Conservation (phyloP, 768 basidiomycete genomes). For the Tulasnella sp. region DNA sequence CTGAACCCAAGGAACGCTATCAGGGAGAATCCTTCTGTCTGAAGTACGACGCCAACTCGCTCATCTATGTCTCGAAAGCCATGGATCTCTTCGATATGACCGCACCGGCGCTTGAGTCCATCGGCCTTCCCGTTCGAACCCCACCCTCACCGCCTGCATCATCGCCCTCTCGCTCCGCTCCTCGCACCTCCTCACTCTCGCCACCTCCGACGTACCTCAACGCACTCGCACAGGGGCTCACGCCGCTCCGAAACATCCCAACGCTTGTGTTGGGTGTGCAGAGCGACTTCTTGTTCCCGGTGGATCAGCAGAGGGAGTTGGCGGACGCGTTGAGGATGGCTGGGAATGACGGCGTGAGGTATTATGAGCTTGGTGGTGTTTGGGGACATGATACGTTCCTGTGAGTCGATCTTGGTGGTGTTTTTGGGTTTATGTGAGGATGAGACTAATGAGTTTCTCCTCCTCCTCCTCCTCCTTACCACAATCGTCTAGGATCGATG, state of each 20-base stretch:
- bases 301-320: conserved; percentile 93
- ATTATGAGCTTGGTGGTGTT: conserved; percentile 97
- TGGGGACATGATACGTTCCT: conserved; percentile 99
- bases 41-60: conserved; percentile 97
- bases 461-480: not conserved
- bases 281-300: conserved; percentile 91
- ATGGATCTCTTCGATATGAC: conserved; percentile 99
- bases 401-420: conserved; percentile 36
- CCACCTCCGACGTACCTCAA: conserved; percentile 58
- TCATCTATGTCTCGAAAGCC: conserved; percentile 97
- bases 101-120: conserved; percentile 52
- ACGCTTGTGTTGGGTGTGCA: conserved; percentile 87
- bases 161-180: conserved; percentile 19
- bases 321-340: conserved; percentile 84
- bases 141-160: conserved; percentile 20
- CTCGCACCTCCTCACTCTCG: conserved; percentile 21
- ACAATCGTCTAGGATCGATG: conserved; percentile 48
- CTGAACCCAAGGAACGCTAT: no score
- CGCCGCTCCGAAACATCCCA: conserved; percentile 64
- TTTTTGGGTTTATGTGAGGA: not conserved
- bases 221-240: conserved; percentile 66
- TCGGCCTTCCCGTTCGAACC: conserved; percentile 39
- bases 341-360: conserved; percentile 81
- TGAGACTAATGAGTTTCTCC: not conserved
- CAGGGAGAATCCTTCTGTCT: conserved; percentile 95